Base-by-base conservation (phyloP, 1,284 basidiomycete genomes). In the Bjerkandera adusta region DNA sequence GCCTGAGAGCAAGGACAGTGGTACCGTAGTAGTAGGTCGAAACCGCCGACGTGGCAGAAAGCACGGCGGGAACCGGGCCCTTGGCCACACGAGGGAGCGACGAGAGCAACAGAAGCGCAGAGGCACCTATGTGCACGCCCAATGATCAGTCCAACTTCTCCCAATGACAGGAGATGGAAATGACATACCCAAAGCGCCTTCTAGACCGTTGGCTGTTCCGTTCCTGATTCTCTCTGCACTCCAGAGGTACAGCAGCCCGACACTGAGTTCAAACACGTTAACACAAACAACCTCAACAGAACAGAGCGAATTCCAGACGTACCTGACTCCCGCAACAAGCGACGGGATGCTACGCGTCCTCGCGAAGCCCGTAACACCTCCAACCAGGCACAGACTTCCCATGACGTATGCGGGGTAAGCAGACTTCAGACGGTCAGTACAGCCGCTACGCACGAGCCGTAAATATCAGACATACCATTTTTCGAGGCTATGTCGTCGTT, bases 391-490 rank as follows among this genome's bases (percentile, higher is more conserved):
- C 51, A 92, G 70, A 51, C 69, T 75, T 51, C 90, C 87, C 77
- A 92, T 90, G 26, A 81, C 71, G 64, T 81, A 86, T 49, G 90
- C 86, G 55, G 89, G 88, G 64, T 87, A 81, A 43, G 88, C 85
- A 66, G 89, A 90, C 89, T 89, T 45, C 30, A 16, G 15, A 42
- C 8, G 40, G 16, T 13, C 18, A 33, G 16, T 33, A n/a, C n/a
- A n/a, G n/a, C n/a, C n/a, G n/a, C n/a, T n/a, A n/a, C n/a, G n/a
- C n/a, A n/a, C n/a, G n/a, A n/a, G n/a, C n/a, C n/a, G n/a, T n/a
- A n/a, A n/a, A n/a, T n/a, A n/a, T n/a, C n/a, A n/a, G n/a, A 33
- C 26, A 20, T 34, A 36, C 34, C 36, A 32, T 34, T 8, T 26
- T 42, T 6, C 3, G 12, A 45, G 4, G 32, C n/a, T 15, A 13